Base-by-base conservation (phyloP, 331 rosid genomes). In the Telfairia occidentalis region DNA sequence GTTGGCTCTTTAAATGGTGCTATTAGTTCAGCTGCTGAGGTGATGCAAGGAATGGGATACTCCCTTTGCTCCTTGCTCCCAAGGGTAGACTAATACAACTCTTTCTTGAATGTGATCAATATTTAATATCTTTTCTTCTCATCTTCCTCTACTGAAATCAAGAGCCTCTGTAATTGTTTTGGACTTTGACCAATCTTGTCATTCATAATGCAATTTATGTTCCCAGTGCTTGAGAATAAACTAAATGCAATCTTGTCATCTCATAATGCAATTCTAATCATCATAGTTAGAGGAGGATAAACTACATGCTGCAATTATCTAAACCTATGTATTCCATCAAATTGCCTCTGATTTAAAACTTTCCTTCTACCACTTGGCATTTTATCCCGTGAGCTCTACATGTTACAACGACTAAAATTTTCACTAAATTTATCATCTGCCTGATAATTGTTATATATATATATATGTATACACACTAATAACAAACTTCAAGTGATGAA, bases 21-120 rank as follows among this genome's bases (percentile, higher is more conserved):
- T 45, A 87, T 96, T 77, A 87, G 87, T 90, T 92, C 96, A 37
- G 97, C 97, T 50, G 85, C 90, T 78, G 91, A 89, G 58, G 90
- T 89, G 86, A 87, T 90, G 91, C 92, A 89, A 80, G 90, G 89
- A 75, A 89, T 92, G 97, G 97, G 92, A 60, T 83, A 97, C 76
- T 84, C 92, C 38, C 85, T 90, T 43, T 89, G 90, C 84, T 87
- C 86, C 81, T 79, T 86, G 79, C 89, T 89, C 77, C 84, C 96
- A 55, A 83, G 78, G 96, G 99, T 92, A 84, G 78, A 90, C 9
- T 45, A 1, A 16, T 5, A 37, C n/a, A 37, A 9, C 50, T 37
- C 48, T 5, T n/a, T 1, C 9, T 71, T 72, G 2, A 29, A n/a
- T 72, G 63, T 32, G 38, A 72, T 30, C 40, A 5, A 72, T 50